phyloP scores from a whole-genome alignment of 306 rosid genomes.

The Lupinus albus region DNA sequence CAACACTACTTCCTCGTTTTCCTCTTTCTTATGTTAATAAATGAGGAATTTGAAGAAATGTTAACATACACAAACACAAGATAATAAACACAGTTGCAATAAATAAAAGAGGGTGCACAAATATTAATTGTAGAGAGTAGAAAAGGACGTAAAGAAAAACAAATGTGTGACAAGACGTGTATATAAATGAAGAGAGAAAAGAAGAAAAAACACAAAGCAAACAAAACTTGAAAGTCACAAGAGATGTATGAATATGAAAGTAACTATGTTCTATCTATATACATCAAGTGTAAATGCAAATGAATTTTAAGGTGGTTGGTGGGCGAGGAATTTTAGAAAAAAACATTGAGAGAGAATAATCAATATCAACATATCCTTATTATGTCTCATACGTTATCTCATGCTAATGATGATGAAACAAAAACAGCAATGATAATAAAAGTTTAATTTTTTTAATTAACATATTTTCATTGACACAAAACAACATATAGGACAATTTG shows the following conservation, averaged over 20 bases:
- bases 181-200: slow-evolving; percentile 41
- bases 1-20: neutral
- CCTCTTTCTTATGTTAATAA: neutral
- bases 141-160: slow-evolving; percentile 41
- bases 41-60: slow-evolving; percentile 14
- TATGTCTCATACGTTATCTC: too few species aligned
- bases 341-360: slow-evolving; percentile 15
- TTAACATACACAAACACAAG: slow-evolving; percentile 19
- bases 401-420: too few species aligned
- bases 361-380: too few species aligned
- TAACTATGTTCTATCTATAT: slow-evolving; percentile 36
- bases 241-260: slow-evolving; percentile 50
- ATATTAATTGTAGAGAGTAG: slow-evolving; percentile 34
- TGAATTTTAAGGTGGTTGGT: slow-evolving; percentile 52
- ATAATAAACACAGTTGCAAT: slow-evolving; percentile 47
- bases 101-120: slow-evolving; percentile 46
- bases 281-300: slow-evolving; percentile 39
- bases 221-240: slow-evolving; percentile 50
- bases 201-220: neutral
- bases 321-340: slow-evolving; percentile 54
- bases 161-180: slow-evolving; percentile 36
- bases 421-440: too few species aligned
- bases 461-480: too few species aligned
- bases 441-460: too few species aligned
- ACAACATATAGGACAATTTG: too few species aligned